These are phyloP conservation scores for Chlamydomonas sp. DNA, from an alignment of 139 green algal genomes.

Conservation along the genomic window DNA sequence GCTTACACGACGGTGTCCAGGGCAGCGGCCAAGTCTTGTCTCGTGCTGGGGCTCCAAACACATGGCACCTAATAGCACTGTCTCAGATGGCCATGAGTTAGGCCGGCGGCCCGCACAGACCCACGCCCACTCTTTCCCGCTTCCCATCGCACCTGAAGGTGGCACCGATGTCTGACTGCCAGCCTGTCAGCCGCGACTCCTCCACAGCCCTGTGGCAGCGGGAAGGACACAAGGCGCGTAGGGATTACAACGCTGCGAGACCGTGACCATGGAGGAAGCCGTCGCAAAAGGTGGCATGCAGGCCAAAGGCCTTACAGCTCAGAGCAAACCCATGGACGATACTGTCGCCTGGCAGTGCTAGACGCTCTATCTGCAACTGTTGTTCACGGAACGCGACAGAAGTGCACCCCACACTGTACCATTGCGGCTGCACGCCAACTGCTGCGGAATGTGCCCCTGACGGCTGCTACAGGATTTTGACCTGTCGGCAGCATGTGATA, in stretches of 20 bases:
- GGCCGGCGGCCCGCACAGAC: not conserved
- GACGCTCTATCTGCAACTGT: too few relatives aligned
- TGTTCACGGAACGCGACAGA: too few relatives aligned
- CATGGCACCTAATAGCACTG: too few relatives aligned
- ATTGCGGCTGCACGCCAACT: too few relatives aligned
- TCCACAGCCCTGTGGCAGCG: conserved; percentile 6
- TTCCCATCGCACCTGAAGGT: conserved; percentile 34
- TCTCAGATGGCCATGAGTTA: not conserved
- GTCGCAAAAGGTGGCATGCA: not conserved
- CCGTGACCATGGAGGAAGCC: not conserved
- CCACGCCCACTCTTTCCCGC: not conserved
- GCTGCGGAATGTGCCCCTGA: too few relatives aligned
- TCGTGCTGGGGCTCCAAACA: too few relatives aligned
- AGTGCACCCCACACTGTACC: too few relatives aligned
- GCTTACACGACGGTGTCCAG: not conserved
- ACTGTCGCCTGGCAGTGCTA: too few relatives aligned
- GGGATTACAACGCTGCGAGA: too few relatives aligned
- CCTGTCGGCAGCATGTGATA: not conserved
- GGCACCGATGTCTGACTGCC: conserved; percentile 59
- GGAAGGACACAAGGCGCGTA: not conserved
- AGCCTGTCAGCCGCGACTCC: conserved; percentile 49
- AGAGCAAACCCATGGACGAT: too few relatives aligned
- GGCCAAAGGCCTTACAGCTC: too few relatives aligned
- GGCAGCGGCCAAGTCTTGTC: not conserved
- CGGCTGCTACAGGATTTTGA: too few relatives aligned